Conservation (phyloP, 192 early-diverging fungal genomes). For the Haplosporangium gracile region DNA sequence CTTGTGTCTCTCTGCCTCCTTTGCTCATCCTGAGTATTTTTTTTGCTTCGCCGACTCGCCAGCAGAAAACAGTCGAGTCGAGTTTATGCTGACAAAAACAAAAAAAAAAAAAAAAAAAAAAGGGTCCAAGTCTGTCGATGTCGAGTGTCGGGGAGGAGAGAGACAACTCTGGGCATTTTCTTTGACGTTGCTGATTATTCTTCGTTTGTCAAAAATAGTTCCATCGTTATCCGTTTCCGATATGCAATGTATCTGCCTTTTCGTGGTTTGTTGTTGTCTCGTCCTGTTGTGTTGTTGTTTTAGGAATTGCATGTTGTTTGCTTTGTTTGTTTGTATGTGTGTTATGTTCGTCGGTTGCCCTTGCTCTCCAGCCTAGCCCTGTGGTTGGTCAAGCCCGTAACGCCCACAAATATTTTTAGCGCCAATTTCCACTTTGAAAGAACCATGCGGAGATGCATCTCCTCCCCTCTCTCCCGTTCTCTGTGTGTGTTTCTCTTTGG, state of each 20-base stretch:
- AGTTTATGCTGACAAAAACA: neutral
- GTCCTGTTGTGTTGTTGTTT: neutral
- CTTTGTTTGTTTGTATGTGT: neutral
- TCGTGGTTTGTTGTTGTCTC: neutral
- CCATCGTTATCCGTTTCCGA: neutral
- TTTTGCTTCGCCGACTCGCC: slow-evolving; percentile 3
- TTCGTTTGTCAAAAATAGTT: neutral
- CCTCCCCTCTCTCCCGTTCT: neutral
- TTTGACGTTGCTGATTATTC: too few relatives aligned
- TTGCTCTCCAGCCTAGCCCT: slow-evolving; percentile 12
- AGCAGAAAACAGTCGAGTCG: neutral
- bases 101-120: neutral
- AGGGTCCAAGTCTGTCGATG: neutral
- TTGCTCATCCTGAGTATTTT: neutral
- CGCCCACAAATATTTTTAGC: slow-evolving; percentile 29
- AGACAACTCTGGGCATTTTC: too few relatives aligned
- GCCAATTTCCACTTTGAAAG: slow-evolving; percentile 6
- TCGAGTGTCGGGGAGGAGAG: too few relatives aligned
- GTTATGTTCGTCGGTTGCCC: neutral
- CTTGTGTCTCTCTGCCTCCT: neutral
- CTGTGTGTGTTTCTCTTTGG: neutral
- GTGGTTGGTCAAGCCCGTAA: slow-evolving; percentile 24
- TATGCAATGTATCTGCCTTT: slow-evolving; percentile 7
- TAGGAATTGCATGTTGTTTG: neutral
- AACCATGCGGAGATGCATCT: slow-evolving; percentile 22